Base-by-base conservation (phyloP, 2,329 filamentous ascomycete genomes). In the Neospermospora avenae region DNA sequence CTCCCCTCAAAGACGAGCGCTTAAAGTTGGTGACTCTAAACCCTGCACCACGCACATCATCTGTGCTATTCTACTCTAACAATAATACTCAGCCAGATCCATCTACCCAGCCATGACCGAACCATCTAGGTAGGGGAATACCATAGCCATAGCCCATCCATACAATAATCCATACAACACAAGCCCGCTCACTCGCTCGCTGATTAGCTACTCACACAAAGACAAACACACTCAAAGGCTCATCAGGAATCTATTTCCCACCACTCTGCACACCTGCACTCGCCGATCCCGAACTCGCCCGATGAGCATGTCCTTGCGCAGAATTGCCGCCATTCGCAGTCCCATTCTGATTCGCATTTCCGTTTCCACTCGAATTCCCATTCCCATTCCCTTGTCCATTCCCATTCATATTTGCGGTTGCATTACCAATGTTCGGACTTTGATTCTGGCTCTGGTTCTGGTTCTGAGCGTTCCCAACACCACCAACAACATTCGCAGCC, bases 231-330 rank as follows among this genome's bases (percentile, higher is more conserved):
- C 16, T 34, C 56, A 52, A 41, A 52, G 45, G 24, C 28, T 10
- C 28, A 10, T 5, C 28, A 31, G 8, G 41, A n/a, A 39, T 39
- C 46, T 59, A 62, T 41, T 67, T 70, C 18, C 62, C 60, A 62
- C 63, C 60, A 63, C 63, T 69, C 35, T 64, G 60, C 24, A 61
- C 61, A 61, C 65, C 67, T 6, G 48, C 61, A 61, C 65, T 67
- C 6, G 48, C 48, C 34, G 48, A 51, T 22, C 64, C 63, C 10
- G 66, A 63, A 20, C 64, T 68, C 42, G 60, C 61, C 55, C 64
- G 61, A 56, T 69, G 67, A 24, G 63, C 62, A 63, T 70, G 67
- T 11, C 67, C 65, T 46, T 63, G 60, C 41, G 57, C 65, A 35
- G 64, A 44, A 44, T 64, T 65, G 4, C 66, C 67, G 52, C 22